These are phyloP conservation scores for Akanthomyces dipterigenus DNA, from an alignment of 2,329 filamentous ascomycete species.

Conservation along the genomic window DNA sequence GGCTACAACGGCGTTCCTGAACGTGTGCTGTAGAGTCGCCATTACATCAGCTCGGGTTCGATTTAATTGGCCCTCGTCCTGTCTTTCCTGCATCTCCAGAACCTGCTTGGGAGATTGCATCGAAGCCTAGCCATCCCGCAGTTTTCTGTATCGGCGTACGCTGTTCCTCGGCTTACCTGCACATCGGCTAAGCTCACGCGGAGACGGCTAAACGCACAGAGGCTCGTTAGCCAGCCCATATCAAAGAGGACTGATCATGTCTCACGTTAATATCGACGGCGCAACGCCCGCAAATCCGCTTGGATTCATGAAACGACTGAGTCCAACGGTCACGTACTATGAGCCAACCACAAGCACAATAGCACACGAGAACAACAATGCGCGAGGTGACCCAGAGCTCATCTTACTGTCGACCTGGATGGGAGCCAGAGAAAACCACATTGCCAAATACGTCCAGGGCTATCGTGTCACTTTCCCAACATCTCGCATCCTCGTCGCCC, in stretches of 20 bases:
- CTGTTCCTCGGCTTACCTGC: neutral
- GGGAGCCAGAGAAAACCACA: constrained; percentile 41
- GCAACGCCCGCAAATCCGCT: neutral
- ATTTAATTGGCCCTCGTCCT: neutral
- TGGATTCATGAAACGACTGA: constrained; percentile 20
- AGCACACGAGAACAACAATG: neutral
- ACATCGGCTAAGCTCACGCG: neutral
- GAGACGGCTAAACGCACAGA: neutral
- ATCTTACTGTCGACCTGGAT: constrained; percentile 46
- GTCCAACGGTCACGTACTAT: constrained; percentile 30
- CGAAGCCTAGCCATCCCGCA: neutral
- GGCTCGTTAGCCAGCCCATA: neutral
- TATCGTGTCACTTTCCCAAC: constrained; percentile 39
- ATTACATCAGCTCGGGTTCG: neutral
- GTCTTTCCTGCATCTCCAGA: neutral
- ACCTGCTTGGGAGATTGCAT: neutral
- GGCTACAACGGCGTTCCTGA: neutral
- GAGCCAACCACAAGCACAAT: constrained; percentile 16
- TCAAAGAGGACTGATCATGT: neutral
- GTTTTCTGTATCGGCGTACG: neutral
- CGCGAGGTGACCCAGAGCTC: constrained; percentile 34
- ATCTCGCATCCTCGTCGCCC: constrained; percentile 40
- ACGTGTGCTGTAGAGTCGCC: neutral
- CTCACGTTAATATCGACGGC: neutral
- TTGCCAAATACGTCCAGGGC: constrained; percentile 43